A percentile compares a stretch with the other conserved stretches of the same genome.
Conservation (phyloP, 2,329 filamentous ascomycete species). For the Gyromitra esculenta region DNA sequence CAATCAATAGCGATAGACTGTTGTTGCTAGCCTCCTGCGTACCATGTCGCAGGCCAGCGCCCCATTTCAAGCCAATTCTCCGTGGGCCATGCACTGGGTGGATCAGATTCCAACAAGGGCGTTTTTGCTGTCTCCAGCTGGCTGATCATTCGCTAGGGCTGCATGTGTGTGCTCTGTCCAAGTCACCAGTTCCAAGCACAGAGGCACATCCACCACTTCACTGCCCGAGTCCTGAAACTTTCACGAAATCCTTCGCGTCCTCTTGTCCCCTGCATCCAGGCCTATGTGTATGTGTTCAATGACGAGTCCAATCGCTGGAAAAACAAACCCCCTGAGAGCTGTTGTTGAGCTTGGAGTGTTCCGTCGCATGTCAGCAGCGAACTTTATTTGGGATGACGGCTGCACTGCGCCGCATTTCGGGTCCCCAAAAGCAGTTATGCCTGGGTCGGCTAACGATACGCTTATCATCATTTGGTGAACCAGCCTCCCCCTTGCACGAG, state of each 20-base stretch:
- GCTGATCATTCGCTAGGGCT: conserved; percentile 43
- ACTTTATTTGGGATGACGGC: not conserved
- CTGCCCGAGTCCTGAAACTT: not conserved
- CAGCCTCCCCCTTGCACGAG: conserved; percentile 2
- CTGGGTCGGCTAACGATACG: conserved; percentile 1
- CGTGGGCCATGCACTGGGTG: conserved; percentile 27
- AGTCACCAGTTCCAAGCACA: conserved; percentile 3
- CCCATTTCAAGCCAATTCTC: conserved; percentile 33
- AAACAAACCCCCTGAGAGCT: not conserved
- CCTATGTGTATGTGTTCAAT: not conserved
- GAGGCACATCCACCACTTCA: not conserved
- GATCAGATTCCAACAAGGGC: conserved; percentile 13
- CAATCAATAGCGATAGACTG: not conserved
- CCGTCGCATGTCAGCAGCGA: conserved; percentile 6
- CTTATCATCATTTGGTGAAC: conserved; percentile 23
- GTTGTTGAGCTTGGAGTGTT: not conserved
- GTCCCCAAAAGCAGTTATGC: not conserved
- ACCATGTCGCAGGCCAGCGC: not conserved
- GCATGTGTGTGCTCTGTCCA: conserved; percentile 8
- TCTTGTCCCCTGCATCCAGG: conserved; percentile 2
- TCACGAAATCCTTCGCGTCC: not conserved
- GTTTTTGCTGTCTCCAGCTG: not conserved
- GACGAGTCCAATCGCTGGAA: conserved; percentile 1
- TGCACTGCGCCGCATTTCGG: conserved; percentile 12
- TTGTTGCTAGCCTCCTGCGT: conserved; percentile 6